A percentile compares a stretch with the other conserved stretches of the same genome.
These are phyloP conservation scores for Phaeophleospora eucalypticola DNA, from an alignment of 2,329 filamentous ascomycete genomes.

Conservation along the genomic window DNA sequence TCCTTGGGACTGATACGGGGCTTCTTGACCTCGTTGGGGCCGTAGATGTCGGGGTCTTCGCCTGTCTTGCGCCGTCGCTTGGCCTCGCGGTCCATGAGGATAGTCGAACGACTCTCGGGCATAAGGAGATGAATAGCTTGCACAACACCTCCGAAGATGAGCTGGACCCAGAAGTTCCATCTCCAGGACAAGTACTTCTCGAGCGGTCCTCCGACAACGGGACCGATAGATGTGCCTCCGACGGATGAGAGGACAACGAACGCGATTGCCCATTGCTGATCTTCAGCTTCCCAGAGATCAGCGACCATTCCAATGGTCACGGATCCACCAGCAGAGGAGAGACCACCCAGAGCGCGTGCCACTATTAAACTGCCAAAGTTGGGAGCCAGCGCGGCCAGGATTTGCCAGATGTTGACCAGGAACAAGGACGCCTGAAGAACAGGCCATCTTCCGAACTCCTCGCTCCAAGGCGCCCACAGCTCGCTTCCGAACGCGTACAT, in stretches of 20 bases:
- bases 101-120: constrained; percentile 74
- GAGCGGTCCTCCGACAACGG: constrained; percentile 35
- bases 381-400: constrained; percentile 45
- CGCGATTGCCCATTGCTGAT: constrained; percentile 59
- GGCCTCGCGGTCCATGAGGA: constrained; percentile 75
- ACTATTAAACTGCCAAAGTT: constrained; percentile 46
- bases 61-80: constrained; percentile 65
- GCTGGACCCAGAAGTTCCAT: constrained; percentile 80
- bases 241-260: constrained; percentile 51
- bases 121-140: constrained; percentile 57
- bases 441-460: constrained; percentile 51
- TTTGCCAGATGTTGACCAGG: constrained; percentile 53
- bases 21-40: constrained; percentile 65
- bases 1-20: constrained; percentile 44
- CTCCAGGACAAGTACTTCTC: constrained; percentile 55
- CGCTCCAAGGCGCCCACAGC: constrained; percentile 54
- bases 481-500: constrained; percentile 49
- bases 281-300: constrained; percentile 58
- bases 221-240: constrained; percentile 35
- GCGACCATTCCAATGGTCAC: constrained; percentile 65
- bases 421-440: constrained; percentile 50
- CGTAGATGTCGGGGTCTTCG: constrained; percentile 60
- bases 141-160: constrained; percentile 71
- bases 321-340: constrained; percentile 61
- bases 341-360: constrained; percentile 50